Base-by-base conservation (phyloP, 176 grass and related monocot genomes). In the Oropetium thomaeum region DNA sequence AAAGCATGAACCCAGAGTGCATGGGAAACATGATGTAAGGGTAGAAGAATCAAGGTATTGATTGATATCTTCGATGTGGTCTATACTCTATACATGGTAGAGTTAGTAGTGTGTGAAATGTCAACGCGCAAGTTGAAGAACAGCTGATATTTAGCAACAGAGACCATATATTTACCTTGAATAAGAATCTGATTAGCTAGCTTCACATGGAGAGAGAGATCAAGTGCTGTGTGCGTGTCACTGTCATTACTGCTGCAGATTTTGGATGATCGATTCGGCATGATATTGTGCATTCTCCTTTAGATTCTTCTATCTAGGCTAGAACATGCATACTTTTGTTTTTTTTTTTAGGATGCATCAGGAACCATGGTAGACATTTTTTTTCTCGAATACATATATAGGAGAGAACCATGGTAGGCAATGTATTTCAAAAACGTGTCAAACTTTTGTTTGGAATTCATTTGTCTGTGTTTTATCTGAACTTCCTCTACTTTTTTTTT, bases 1-100 rank as follows among this genome's bases (percentile, higher is more conserved):
- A 64, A 76, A 64, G 59, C 64, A 38, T 55, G 48, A 77, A 82
- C 51, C 30, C 8, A 40, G 22, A 82, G n/a, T n/a, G 29, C 49
- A 49, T 4, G 4, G 8, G 1, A 82, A 78, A 65, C 58, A 77
- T 20, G 11, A 63, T 30, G 27, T 14, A 80, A 54, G 41, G 49
- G 69, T 60, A 52, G 62, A 68, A 30, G 84, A 86, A 86, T 69
- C 84, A 71, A 55, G 60, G 43, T 35, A 22, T 64, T 55, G n/a
- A n/a, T n/a, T n/a, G n/a, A 38, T 76, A 28, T 70, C 30, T 28
- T 19, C 57, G 71, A 81, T 81, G 84, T 76, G 78, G 64, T 74
- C 84, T 86, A n/a, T n/a, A n/a, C n/a, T n/a, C n/a, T n/a, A 81
- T 22, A 55, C 19, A 31, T 8, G 2, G 63, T 86, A 75, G 70